These are phyloP conservation scores for Leptographium galeiforme DNA, from an alignment of 2,329 filamentous ascomycete genomes.

Conservation along the genomic window DNA sequence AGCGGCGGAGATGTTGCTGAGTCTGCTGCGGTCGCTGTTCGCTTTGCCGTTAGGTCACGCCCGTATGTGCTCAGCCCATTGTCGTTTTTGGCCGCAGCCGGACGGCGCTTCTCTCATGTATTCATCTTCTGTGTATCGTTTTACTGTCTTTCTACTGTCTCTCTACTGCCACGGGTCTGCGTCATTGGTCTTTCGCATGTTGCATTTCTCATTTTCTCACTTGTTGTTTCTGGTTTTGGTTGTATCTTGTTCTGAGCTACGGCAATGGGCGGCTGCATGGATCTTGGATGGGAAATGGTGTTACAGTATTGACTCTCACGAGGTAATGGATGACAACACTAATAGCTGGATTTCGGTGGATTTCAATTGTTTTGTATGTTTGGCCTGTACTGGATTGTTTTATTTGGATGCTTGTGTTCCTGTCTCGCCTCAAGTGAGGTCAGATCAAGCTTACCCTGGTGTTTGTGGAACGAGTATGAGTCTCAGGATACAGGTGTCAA, in stretches of 20 bases:
- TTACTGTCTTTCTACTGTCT: too few species aligned
- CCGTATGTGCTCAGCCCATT: background rate
- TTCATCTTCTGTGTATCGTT: too few species aligned
- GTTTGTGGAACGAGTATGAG: background rate
- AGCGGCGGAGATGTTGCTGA: constrained; percentile 10
- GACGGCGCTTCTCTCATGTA: too few species aligned
- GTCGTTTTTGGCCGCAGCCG: background rate
- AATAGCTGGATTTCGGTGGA: background rate
- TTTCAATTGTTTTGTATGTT: background rate
- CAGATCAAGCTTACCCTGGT: background rate
- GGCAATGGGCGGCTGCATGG: background rate
- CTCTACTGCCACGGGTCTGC: too few species aligned
- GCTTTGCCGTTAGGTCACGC: too few species aligned
- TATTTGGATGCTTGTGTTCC: background rate
- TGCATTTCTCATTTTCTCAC: background rate
- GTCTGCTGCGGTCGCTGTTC: background rate
- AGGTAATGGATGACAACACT: background rate
- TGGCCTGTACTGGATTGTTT: background rate
- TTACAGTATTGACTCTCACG: constrained; percentile 1
- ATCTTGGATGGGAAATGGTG: background rate
- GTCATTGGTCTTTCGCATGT: background rate
- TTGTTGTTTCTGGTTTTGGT: background rate
- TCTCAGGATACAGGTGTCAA: background rate
- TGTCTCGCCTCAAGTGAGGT: background rate
- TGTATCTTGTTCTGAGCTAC: background rate